These are phyloP conservation scores for Allantophomopsis lycopodina DNA, from an alignment of 2,329 filamentous ascomycete species.

Conservation along the genomic window DNA sequence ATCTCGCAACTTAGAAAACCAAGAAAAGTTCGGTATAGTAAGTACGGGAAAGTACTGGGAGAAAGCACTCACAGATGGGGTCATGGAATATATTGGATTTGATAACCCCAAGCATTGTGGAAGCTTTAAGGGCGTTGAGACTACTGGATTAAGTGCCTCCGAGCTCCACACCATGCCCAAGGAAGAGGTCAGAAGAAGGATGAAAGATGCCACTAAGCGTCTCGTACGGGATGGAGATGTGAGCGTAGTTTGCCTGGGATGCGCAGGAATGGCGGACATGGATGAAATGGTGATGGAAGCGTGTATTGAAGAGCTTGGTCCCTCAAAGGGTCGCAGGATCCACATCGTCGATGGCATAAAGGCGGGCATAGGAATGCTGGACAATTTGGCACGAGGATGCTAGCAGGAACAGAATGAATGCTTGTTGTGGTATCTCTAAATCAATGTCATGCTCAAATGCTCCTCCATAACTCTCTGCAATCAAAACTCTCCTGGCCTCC, in stretches of 20 bases:
- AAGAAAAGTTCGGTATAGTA: slow-evolving; percentile 66
- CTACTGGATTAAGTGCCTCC: slow-evolving; percentile 66
- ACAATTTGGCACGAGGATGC: slow-evolving; percentile 5
- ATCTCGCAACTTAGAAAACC: slow-evolving; percentile 3
- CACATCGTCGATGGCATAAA: slow-evolving; percentile 71
- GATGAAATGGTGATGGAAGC: slow-evolving; percentile 62
- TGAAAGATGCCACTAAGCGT: slow-evolving; percentile 56
- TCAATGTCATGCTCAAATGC: slow-evolving; percentile 20
- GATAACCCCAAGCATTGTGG: slow-evolving; percentile 11
- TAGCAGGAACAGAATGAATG: background rate
- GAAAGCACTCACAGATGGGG: slow-evolving; percentile 50
- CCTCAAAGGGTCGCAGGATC: slow-evolving; percentile 39
- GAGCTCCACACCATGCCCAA: slow-evolving; percentile 61
- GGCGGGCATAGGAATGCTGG: slow-evolving; percentile 37
- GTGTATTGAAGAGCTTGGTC: slow-evolving; percentile 49
- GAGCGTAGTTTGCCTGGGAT: slow-evolving; percentile 67
- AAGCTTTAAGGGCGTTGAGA: slow-evolving; percentile 64
- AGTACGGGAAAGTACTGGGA: slow-evolving; percentile 83
- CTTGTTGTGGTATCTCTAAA: background rate
- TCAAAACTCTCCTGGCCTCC: slow-evolving; percentile 53
- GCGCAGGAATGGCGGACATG: slow-evolving; percentile 82
- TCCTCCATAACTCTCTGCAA: slow-evolving; percentile 49
- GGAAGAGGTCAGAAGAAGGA: slow-evolving; percentile 47
- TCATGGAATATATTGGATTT: slow-evolving; percentile 47
- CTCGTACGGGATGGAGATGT: slow-evolving; percentile 45